These are phyloP conservation scores for Stylosanthes scabra DNA, from an alignment of 331 rosid species.

Conservation along the genomic window DNA sequence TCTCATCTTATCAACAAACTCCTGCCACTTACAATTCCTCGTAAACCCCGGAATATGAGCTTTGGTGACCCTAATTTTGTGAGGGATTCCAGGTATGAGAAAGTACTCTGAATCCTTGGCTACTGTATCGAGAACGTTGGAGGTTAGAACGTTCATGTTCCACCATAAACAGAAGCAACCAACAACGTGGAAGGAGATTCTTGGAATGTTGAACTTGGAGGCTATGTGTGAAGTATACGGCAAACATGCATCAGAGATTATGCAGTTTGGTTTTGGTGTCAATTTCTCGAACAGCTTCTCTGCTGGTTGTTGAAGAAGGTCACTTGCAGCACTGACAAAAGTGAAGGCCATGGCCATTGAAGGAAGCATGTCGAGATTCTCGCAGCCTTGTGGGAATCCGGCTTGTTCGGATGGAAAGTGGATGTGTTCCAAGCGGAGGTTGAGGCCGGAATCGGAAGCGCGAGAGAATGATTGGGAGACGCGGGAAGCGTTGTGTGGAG, in stretches of 20 bases:
- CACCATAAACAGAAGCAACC: conserved; percentile 47
- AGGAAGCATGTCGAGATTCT: conserved; percentile 51
- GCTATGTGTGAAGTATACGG: conserved; percentile 63
- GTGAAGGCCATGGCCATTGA: conserved; percentile 29
- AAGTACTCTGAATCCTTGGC: conserved; percentile 49
- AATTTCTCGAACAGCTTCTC: conserved; percentile 45
- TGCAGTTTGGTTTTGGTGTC: conserved; percentile 58
- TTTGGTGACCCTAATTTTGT: conserved; percentile 51
- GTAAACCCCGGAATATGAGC: conserved; percentile 33
- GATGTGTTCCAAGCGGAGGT: conserved; percentile 41
- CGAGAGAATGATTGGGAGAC: conserved; percentile 34
- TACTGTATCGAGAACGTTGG: conserved; percentile 34
- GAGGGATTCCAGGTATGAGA: conserved; percentile 53
- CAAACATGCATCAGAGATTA: conserved; percentile 59
- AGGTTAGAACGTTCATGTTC: background rate
- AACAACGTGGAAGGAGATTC: conserved; percentile 52
- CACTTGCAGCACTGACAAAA: conserved; percentile 21
- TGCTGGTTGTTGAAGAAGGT: conserved; percentile 38
- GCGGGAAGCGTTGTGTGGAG: conserved; percentile 61
- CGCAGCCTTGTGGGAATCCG: conserved; percentile 46
- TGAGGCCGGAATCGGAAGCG: conserved; percentile 22
- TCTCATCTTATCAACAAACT: background rate
- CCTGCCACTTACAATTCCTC: background rate
- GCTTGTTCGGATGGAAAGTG: conserved; percentile 41
- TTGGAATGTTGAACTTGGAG: conserved; percentile 53